Conservation (phyloP, 2,329 filamentous ascomycete genomes). For the Paecilomyces sp. region DNA sequence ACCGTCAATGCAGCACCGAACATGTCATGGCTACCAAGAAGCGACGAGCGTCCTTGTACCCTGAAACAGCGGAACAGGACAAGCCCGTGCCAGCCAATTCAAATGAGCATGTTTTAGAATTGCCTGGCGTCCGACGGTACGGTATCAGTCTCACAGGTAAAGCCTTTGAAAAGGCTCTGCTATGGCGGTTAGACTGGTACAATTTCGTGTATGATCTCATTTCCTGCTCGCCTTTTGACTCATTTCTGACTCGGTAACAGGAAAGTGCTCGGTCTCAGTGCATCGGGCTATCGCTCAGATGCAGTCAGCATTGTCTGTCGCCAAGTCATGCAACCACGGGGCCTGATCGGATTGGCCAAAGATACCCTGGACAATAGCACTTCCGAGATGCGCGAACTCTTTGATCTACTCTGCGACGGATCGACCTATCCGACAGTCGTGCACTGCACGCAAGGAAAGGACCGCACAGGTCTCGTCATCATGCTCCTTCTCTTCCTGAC, state of each 20-base stretch:
- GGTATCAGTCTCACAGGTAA: constrained; percentile 69
- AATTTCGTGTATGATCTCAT: constrained; percentile 49
- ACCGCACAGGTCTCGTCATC: constrained; percentile 68
- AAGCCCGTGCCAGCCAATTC: constrained; percentile 41
- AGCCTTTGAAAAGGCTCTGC: constrained; percentile 60
- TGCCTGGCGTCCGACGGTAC: constrained; percentile 57
- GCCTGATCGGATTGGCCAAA: constrained; percentile 62
- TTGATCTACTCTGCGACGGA: constrained; percentile 54
- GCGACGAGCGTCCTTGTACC: constrained; percentile 34
- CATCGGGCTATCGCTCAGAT: constrained; percentile 59
- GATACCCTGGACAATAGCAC: constrained; percentile 64
- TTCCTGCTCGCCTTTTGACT: background rate
- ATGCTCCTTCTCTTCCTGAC: constrained; percentile 62
- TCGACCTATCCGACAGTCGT: constrained; percentile 58
- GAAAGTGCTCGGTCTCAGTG: constrained; percentile 56
- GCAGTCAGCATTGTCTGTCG: constrained; percentile 63
- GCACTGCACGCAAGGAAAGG: constrained; percentile 87
- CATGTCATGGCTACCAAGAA: constrained; percentile 62
- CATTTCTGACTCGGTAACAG: constrained; percentile 21
- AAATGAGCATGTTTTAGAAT: constrained; percentile 51
- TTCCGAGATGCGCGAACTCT: constrained; percentile 58
- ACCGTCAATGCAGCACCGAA: constrained; percentile 52
- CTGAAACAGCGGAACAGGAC: constrained; percentile 19
- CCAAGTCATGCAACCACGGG: constrained; percentile 65
- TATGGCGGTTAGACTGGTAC: constrained; percentile 62